Base-by-base conservation (phyloP, 2,329 filamentous ascomycete genomes). In the Aspergillus texensis region DNA sequence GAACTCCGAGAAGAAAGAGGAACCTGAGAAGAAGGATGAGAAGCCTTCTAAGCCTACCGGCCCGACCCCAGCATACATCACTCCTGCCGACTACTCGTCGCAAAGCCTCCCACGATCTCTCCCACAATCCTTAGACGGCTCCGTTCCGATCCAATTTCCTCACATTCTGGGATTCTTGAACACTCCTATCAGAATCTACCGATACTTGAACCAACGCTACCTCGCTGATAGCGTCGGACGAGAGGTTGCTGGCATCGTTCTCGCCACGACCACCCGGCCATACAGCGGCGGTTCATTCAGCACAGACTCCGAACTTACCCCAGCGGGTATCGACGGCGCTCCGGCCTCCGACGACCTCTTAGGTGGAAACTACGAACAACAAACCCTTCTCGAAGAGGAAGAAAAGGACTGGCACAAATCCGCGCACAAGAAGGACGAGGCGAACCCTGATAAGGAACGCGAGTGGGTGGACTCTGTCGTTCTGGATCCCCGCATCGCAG, bases 101-200 rank as follows among this genome's bases (percentile, higher is more conserved):
- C 87, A 91, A 46, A 73, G 80, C 28, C 83, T 93, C 57, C 89
- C 94, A 0, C 75, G 83, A 34, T 82, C 85, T 52, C 86, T 91
- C 50, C 94, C 94, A 4, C 74, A 82, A 66, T 86, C 89, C 63
- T 88, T 99, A 72, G 86, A 89, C 43, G 93, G 93, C 50, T 89
- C 90, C 6, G 83, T 86, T 28, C 84, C 91, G 16, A 85, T 99
- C 64, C 83, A 87, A 48, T 91, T 96, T 77, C 94, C 94, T 1
- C 94, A 98, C 76, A 86, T 97, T 63, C 89, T 99, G 34, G 95
- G 95, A 64, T 96, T 99, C 83, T 82, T 91, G 66, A 94, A 95
- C 80, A 97, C 94, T 3, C 91, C 93, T 0, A 91, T 89, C 68
- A 90, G 95, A 64, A 84, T 98, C 65, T 91, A 91, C 74, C 91